phyloP scores from a whole-genome alignment of 2,329 filamentous ascomycete species.

The Botrytis medusae region DNA sequence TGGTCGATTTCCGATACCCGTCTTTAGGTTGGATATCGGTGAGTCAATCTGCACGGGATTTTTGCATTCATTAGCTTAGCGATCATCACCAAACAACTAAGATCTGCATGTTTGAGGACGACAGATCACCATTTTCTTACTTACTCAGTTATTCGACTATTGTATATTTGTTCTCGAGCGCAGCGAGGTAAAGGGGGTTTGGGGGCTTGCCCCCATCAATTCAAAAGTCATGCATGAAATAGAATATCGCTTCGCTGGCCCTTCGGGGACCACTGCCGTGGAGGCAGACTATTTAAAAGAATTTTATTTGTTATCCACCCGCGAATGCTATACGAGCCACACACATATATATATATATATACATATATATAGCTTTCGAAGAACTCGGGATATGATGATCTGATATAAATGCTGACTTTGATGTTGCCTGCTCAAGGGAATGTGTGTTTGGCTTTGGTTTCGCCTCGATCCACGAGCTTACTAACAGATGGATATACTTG shows the following conservation, averaged over 20 bases:
- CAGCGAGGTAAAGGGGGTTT: neutral
- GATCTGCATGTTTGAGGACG: neutral
- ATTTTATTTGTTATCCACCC: neutral
- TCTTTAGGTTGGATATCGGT: neutral
- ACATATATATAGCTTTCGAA: neutral
- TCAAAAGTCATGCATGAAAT: neutral
- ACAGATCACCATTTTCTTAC: slow-evolving; percentile 1
- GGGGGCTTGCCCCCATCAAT: neutral
- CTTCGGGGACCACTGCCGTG: neutral
- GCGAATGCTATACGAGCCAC: neutral
- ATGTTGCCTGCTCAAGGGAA: neutral
- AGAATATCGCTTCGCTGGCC: neutral
- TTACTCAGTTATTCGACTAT: neutral
- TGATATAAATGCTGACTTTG: neutral
- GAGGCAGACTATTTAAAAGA: neutral
- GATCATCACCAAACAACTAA: neutral
- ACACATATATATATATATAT: neutral
- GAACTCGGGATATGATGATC: neutral
- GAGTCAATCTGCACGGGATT: neutral
- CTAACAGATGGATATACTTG: neutral
- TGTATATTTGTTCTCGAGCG: neutral
- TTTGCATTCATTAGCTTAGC: neutral
- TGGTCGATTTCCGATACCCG: neutral
- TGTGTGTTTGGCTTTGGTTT: neutral
- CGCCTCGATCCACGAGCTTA: too few relatives aligned